A percentile compares a stretch with the other conserved stretches of the same genome.
These are phyloP conservation scores for Acacia concinna DNA, from an alignment of 331 rosid species.

Conservation along the genomic window DNA sequence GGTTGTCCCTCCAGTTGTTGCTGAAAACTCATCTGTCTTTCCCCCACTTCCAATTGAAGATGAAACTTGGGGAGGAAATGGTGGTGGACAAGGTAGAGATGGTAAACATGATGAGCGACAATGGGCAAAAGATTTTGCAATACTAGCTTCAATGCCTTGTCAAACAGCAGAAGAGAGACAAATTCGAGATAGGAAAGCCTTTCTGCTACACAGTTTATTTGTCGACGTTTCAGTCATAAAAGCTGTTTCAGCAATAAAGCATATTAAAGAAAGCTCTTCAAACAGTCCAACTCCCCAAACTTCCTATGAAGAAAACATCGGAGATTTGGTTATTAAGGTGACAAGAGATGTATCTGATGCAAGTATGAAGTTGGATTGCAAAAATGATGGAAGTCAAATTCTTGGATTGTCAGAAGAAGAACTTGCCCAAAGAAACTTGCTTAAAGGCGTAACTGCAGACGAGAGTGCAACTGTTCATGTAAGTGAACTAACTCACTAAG, in stretches of 20 bases:
- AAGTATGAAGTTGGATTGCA: conserved; percentile 72
- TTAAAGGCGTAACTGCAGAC: conserved; percentile 97
- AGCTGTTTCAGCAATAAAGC: conserved; percentile 74
- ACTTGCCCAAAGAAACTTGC: conserved; percentile 82
- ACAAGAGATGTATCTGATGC: conserved; percentile 83
- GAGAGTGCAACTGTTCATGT: conserved; percentile 99
- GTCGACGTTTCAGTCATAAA: conserved; percentile 85
- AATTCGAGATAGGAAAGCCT: conserved; percentile 88
- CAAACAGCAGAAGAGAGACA: conserved; percentile 92
- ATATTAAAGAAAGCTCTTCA: conserved; percentile 45
- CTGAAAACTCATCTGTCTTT: conserved; percentile 69
- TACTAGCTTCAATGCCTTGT: conserved; percentile 90
- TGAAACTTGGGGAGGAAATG: conserved; percentile 91
- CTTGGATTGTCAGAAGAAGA: conserved; percentile 71
- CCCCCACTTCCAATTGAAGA: conserved; percentile 85
- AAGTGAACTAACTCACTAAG: conserved; percentile 42
- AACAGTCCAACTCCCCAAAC: conserved; percentile 38
- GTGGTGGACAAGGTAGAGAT: conserved; percentile 94
- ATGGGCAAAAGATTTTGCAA: conserved; percentile 86
- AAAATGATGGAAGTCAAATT: conserved; percentile 81
- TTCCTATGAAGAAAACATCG: conserved; percentile 61
- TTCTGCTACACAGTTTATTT: conserved; percentile 90
- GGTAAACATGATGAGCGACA: conserved; percentile 64
- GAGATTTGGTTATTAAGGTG: conserved; percentile 75
- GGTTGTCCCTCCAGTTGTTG: conserved; percentile 91